A percentile compares a stretch with the other conserved stretches of the same genome.
These are phyloP conservation scores for Penicillium sp. DNA, from an alignment of 2,329 filamentous ascomycete species.

Conservation along the genomic window DNA sequence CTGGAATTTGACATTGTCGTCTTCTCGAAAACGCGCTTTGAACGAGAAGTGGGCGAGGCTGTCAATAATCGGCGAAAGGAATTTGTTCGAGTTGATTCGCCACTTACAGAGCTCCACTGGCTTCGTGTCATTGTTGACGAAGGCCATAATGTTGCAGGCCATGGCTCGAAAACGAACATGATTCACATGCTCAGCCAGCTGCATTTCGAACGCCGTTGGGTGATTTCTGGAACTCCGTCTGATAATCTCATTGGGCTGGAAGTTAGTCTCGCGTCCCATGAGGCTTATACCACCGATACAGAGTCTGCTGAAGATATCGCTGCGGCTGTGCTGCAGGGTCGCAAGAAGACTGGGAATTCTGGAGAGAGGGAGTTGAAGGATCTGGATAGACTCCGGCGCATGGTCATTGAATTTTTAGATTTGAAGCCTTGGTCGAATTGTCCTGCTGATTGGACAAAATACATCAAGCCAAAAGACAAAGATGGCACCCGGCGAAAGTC, in stretches of 20 bases:
- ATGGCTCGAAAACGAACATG: slow-evolving; percentile 55
- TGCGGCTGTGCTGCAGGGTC: slow-evolving; percentile 29
- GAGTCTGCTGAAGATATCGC: slow-evolving; percentile 30
- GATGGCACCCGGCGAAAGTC: slow-evolving; percentile 48
- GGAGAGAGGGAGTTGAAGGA: slow-evolving; percentile 56
- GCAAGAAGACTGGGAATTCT: slow-evolving; percentile 39
- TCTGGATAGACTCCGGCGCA: slow-evolving; percentile 60
- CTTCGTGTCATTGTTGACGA: slow-evolving; percentile 88
- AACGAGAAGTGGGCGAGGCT: slow-evolving; percentile 57
- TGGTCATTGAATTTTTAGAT: slow-evolving; percentile 66
- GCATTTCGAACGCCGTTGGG: slow-evolving; percentile 68
- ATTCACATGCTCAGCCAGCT: slow-evolving; percentile 52
- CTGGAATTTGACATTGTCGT: slow-evolving; percentile 68
- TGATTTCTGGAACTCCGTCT: slow-evolving; percentile 85
- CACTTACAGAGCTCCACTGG: slow-evolving; percentile 69
- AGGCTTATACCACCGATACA: slow-evolving; percentile 34
- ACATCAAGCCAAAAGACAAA: slow-evolving; percentile 59
- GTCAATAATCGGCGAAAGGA: slow-evolving; percentile 47
- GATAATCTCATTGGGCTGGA: slow-evolving; percentile 74
- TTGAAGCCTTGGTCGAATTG: slow-evolving; percentile 73
- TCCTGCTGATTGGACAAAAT: slow-evolving; percentile 65
- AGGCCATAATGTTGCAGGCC: slow-evolving; percentile 76
- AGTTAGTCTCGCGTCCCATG: slow-evolving; percentile 48
- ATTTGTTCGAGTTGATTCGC: slow-evolving; percentile 49
- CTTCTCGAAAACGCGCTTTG: slow-evolving; percentile 69